Evolutionary conservation across 495 filamentous ascomycete species (phyloP), one percentile per base, ranked within the genome.

Genomic region (Margaritispora aquatica): DNA sequence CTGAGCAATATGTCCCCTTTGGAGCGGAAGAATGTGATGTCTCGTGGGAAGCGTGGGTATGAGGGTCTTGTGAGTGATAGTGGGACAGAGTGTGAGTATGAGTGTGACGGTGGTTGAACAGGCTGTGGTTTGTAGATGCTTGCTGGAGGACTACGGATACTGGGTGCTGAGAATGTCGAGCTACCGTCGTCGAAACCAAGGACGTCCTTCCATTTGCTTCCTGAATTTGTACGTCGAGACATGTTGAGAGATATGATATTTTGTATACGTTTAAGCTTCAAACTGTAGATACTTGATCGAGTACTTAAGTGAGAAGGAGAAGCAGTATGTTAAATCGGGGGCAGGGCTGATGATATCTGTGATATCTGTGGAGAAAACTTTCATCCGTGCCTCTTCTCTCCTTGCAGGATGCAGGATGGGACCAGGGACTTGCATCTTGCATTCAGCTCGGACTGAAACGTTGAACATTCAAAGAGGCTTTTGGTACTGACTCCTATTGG

Each of bases 191-290:
- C 63, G 47, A 65, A 65, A 21, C 63, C 63, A 2, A 65, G 46
- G 20, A 65, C 59, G 23, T 65, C 46, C 31, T 65, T 65, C 63
- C 63, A 65, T 53, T 65, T 65, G 34, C 55, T 47, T 19, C 36
- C 27, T 29, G 63, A 56, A 38, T 55, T 59, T 34, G 51, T 31
- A 19, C 48, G 56, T 13, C 17, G 36, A 54, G 29, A 19, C 36
- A 47, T 48, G 5, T 24, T 50, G 24, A 8, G 19, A 44, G 15
- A n/a, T 44, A 15, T n/a, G 38, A 44, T 44, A 17, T n/a, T n/a
- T n/a, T n/a, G n/a, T n/a, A n/a, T 44, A 44, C 19, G 38, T 3
- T 44, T 17, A 10, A 44, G 15, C 38, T 44, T 44, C 17, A n/a
- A 17, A 44, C 7, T 44, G 38, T 17, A n/a, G 38, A n/a, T 44